phyloP scores from a whole-genome alignment of 2,329 filamentous ascomycete genomes.

The Monosporascus sp. region DNA sequence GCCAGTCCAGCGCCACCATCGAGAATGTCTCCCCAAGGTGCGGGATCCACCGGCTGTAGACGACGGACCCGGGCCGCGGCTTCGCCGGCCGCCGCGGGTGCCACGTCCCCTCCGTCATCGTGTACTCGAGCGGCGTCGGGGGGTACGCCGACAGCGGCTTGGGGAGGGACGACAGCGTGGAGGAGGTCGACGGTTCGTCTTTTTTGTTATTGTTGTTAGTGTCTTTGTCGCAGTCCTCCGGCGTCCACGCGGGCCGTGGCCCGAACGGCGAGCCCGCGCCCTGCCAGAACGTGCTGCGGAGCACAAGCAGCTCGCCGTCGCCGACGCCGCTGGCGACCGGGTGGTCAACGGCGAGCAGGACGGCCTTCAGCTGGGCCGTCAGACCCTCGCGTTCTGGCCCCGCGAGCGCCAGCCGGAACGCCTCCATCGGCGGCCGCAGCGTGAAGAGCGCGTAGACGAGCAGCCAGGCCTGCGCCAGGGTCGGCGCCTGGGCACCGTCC shows the following conservation, averaged over 20 bases:
- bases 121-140: constrained; percentile 43
- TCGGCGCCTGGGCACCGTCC: constrained; percentile 35
- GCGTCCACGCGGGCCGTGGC: constrained; percentile 56
- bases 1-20: constrained; percentile 67
- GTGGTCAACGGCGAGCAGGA: constrained; percentile 45
- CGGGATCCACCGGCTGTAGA: constrained; percentile 76
- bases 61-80: constrained; percentile 61
- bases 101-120: constrained; percentile 38
- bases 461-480: constrained; percentile 47
- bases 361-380: constrained; percentile 35
- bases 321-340: constrained; percentile 28
- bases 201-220: background rate
- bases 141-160: constrained; percentile 40
- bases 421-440: constrained; percentile 41
- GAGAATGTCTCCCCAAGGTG: constrained; percentile 72
- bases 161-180: constrained; percentile 20
- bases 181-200: constrained; percentile 6
- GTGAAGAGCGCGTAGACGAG: constrained; percentile 48
- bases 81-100: constrained; percentile 70
- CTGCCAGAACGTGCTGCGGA: constrained; percentile 61
- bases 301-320: constrained; percentile 33
- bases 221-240: constrained; percentile 30
- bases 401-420: constrained; percentile 40
- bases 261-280: constrained; percentile 64
- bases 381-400: constrained; percentile 31